Evolutionary conservation across 2,329 filamentous ascomycete species (phyloP), one percentile per base, ranked within the genome.

Genomic region (Fusarium ambrosium): DNA sequence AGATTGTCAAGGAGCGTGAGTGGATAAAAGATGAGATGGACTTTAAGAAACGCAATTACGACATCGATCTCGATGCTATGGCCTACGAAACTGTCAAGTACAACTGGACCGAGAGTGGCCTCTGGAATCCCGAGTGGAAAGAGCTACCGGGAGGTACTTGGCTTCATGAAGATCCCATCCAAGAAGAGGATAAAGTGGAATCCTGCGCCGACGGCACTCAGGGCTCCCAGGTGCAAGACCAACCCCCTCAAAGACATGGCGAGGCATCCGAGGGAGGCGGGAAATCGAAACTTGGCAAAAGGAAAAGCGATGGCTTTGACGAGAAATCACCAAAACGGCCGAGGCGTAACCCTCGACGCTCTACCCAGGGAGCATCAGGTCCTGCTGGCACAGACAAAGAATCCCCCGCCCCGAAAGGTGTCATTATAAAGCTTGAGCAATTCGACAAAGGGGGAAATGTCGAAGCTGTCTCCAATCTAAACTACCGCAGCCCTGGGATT

Each of bases 1-100:
- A 77, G 55, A 41, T 74, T 10, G 55, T 43, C 43, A 60, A 58
- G 20, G 70, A 73, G 56, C 62, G 68, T 53, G 61, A 70, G 13
- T 69, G 70, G 58, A 29, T 77, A 27, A 41, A 64, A 51, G 64
- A 65, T 39, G 61, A 71, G 64, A 51, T 68, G 14, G 16, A 56
- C 41, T 60, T 43, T n/a, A 22, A 9, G 13, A 6, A 10, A 39
- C 8, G 10, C 36, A 2, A 20, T 14, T 45, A 45, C 20, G 22
- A 29, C 14, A 4, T 70, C 10, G 61, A 64, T 18, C 29, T 67
- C 16, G 67, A 70, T 64, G 37, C 20, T 13, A 34, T 67, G 14
- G 65, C 51, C 48, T 69, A 68, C 18, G 6, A 73, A 37, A 59
- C 59, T n/a, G 62, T 74, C 53, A 72, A 69, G 51, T 11, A 56